Evolutionary conservation across 257 asterid genomes (phyloP), one percentile per base, ranked within the genome.

Genomic region (Jaltomata sinuosa): DNA sequence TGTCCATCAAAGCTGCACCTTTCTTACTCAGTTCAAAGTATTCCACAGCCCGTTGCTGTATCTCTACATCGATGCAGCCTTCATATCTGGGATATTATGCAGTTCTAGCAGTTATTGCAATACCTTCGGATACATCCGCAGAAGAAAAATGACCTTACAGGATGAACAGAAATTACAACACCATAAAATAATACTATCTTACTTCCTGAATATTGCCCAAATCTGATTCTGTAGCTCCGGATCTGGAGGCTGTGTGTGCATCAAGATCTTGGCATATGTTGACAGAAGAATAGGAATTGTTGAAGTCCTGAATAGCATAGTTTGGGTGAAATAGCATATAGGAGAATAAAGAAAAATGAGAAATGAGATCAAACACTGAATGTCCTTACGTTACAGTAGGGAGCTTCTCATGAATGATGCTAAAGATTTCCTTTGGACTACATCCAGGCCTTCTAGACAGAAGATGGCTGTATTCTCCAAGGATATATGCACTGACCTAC

Each of bases 381-480:
- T 87, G 91, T 74, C 85, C 98, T 92, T 90, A 95, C 99, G 97
- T 89, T 81, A 95, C 98, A 84, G 99, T 89, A 83, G 99, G 99
- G 85, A 93, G 97, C 92, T 95, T 95, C 93, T 94, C 99, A 31
- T 95, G 94, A 89, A 95, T 91, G 87, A 93, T 62, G 87, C 87
- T 81, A 88, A 95, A 95, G 87, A 95, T 91, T 89, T 95, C 99
- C 88, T 88, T 94, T 27, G 97, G 98, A 89, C 92, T 88, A 90
- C 94, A 94, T 79, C 98, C 98, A 78, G 98, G 99, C 83, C 99
- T 94, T 88, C 97, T 91, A 80, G 94, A 91, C 83, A 95, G 93
- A 90, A 94, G 97, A 92, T 95, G 99, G 80, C 98, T 87, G 88
- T 95, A 95, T 87, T 95, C 99, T 88, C 99, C 99, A 89, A 95